Evolutionary conservation across 2,329 filamentous ascomycete genomes (phyloP).

Genomic region (Ceratocystis lukuohia): DNA sequence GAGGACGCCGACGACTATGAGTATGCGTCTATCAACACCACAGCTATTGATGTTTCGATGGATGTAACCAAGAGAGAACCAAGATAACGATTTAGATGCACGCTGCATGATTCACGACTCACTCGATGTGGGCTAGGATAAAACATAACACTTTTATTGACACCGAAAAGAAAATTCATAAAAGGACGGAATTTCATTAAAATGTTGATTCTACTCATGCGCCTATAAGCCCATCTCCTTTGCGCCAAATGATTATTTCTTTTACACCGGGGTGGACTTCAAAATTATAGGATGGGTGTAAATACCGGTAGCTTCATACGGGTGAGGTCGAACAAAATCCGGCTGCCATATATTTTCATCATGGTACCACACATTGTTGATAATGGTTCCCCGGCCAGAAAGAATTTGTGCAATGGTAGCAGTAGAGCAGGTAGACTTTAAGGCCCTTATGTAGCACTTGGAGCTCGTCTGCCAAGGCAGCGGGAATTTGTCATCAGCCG

Average conservation of each 20-base stretch:
- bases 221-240: background rate
- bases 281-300: background rate
- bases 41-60: background rate
- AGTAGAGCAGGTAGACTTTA: slow-evolving; percentile 38
- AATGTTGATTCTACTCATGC: background rate
- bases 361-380: slow-evolving; percentile 14
- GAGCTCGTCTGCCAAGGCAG: slow-evolving; percentile 24
- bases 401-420: slow-evolving; percentile 26
- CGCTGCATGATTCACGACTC: background rate
- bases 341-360: background rate
- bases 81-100: background rate
- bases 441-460: slow-evolving; percentile 48
- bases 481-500: background rate
- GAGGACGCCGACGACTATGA: slow-evolving; percentile 14
- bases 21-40: slow-evolving; percentile 14
- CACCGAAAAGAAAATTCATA: background rate
- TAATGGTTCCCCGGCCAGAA: slow-evolving; percentile 7
- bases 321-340: background rate
- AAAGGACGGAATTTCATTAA: background rate
- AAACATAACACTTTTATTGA: background rate
- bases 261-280: background rate
- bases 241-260: background rate
- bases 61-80: background rate
- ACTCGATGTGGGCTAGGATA: background rate
- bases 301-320: background rate